Evolutionary conservation across 768 basidiomycete genomes (phyloP).

Genomic region (Amyloporia xantha): DNA sequence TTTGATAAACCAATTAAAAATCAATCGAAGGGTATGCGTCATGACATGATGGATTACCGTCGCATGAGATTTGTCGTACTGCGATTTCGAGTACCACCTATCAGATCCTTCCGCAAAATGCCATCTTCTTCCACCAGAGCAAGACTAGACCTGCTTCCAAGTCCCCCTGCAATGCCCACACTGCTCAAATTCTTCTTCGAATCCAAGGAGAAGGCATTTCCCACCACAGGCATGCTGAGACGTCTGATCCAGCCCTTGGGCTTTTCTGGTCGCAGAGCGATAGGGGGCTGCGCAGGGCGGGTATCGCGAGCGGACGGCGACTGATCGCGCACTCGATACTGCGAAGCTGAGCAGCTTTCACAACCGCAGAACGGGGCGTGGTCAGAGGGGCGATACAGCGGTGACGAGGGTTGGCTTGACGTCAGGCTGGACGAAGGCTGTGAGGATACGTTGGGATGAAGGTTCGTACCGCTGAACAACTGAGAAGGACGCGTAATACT

Average conservation of each 20-base stretch:
- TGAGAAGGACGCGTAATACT: conserved; percentile 20
- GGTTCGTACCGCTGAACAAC: conserved; percentile 38
- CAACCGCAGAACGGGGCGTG: conserved; percentile 68
- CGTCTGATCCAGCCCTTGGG: conserved; percentile 71
- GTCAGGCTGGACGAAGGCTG: conserved; percentile 13
- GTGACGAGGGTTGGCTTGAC: conserved; percentile 19
- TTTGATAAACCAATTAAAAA: background rate
- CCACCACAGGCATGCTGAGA: conserved; percentile 66
- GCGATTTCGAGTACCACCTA: conserved; percentile 37
- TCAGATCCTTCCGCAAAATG: conserved; percentile 29
- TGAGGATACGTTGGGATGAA: conserved; percentile 28
- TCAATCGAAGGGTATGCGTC: background rate
- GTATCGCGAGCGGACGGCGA: conserved; percentile 27
- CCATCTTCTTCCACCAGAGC: conserved; percentile 44
- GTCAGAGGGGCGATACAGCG: conserved; percentile 21
- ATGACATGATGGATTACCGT: conserved; percentile 21
- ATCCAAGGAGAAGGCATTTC: conserved; percentile 48
- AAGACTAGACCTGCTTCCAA: conserved; percentile 18
- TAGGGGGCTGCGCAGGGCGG: conserved; percentile 37
- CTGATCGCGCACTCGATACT: conserved; percentile 38
- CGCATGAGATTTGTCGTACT: conserved; percentile 46
- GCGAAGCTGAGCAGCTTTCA: conserved; percentile 51
- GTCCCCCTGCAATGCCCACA: conserved; percentile 15
- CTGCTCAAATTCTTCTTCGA: conserved; percentile 34
- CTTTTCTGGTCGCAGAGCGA: conserved; percentile 45